Conservation (phyloP, 192 early-diverging fungal species). For the Umbelopsis sp. region DNA sequence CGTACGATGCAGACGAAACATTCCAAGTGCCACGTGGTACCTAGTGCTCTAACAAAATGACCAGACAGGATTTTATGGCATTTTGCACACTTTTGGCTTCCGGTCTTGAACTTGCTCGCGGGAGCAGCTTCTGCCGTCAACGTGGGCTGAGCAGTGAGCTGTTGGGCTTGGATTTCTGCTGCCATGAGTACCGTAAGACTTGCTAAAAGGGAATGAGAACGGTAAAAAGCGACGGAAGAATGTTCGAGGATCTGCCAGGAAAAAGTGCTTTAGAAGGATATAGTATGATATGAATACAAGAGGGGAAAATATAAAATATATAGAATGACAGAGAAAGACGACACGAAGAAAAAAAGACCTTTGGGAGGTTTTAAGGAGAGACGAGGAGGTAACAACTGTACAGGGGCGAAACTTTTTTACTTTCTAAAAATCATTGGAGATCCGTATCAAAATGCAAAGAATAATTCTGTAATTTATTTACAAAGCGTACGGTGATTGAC, state of each 20-base stretch:
- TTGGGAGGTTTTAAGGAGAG: constrained; percentile 19
- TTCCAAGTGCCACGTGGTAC: constrained; percentile 85
- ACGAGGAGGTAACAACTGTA: not conserved
- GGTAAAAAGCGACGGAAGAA: not conserved
- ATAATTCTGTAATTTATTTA: not conserved
- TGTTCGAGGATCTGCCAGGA: not conserved
- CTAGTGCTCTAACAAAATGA: constrained; percentile 88
- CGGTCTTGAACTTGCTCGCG: not conserved
- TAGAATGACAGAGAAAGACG: not conserved
- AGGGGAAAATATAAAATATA: not conserved
- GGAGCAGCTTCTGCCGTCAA: not conserved
- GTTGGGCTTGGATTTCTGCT: not conserved
- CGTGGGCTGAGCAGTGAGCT: not conserved
- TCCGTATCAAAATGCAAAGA: not conserved
- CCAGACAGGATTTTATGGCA: constrained; percentile 40
- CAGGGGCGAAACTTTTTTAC: not conserved
- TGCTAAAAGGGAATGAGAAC: not conserved
- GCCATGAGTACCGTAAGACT: not conserved
- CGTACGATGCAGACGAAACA: constrained; percentile 95
- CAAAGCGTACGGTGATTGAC: not conserved
- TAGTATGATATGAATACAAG: not conserved
- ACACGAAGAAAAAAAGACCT: not conserved
- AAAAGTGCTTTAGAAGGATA: not conserved
- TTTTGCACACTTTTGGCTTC: constrained; percentile 17
- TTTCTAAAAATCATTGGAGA: not conserved